phyloP scores from a whole-genome alignment of 176 grass and related monocot genomes.

The maize (Zea mays) region DNA sequence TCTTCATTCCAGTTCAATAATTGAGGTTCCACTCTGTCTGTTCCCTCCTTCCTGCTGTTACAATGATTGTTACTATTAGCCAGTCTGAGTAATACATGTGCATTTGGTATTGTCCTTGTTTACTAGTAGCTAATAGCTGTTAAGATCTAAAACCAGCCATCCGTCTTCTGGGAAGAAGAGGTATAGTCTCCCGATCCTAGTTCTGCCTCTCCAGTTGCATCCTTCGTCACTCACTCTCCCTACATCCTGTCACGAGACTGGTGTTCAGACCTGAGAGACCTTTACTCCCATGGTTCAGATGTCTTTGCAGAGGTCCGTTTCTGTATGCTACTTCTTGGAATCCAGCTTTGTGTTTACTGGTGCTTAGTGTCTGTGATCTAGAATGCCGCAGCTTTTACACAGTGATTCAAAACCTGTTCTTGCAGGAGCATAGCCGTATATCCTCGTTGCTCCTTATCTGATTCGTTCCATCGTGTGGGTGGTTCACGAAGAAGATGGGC shows the following conservation, averaged over 20 bases:
- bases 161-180: slow-evolving; percentile 20
- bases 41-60: slow-evolving; percentile 5
- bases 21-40: slow-evolving; percentile 43
- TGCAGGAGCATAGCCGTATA: slow-evolving; percentile 32
- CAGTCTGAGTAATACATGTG: slow-evolving; percentile 26
- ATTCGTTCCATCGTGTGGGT: slow-evolving; percentile 8
- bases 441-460: slow-evolving; percentile 26
- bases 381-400: background rate
- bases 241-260: background rate
- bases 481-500: slow-evolving; percentile 28
- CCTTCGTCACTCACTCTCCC: slow-evolving; percentile 18
- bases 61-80: slow-evolving; percentile 36
- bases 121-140: slow-evolving; percentile 15
- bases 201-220: slow-evolving; percentile 18
- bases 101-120: slow-evolving; percentile 29
- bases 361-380: slow-evolving; percentile 21
- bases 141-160: slow-evolving; percentile 24
- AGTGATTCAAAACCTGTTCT: slow-evolving; percentile 23
- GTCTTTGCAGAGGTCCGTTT: slow-evolving; percentile 48
- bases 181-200: background rate
- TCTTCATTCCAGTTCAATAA: slow-evolving; percentile 35
- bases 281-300: slow-evolving; percentile 31
- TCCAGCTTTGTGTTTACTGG: slow-evolving; percentile 22
- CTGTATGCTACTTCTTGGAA: slow-evolving; percentile 26
- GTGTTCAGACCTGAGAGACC: slow-evolving; percentile 22